Percentiles rank a stretch among this genome's conserved stretches.
These are phyloP conservation scores for Silene coronaria DNA, from an alignment of 179 eudicot species.

Conservation along the genomic window DNA sequence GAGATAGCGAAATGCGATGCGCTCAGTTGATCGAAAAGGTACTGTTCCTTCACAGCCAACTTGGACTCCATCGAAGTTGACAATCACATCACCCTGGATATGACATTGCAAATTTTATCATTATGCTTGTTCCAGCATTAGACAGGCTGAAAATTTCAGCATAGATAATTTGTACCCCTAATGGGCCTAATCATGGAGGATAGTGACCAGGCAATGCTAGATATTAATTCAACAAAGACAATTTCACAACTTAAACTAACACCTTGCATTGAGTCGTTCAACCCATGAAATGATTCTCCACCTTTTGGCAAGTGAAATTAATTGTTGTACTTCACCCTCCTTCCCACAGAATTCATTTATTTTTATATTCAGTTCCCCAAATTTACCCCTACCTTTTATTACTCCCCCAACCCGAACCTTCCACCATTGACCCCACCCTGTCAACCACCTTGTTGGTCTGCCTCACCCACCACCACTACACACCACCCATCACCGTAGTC, in stretches of 20 bases:
- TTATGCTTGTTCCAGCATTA: slow-evolving; percentile 4
- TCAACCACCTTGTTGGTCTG: too few relatives aligned
- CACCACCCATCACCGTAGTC: too few relatives aligned
- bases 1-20: slow-evolving; percentile 94
- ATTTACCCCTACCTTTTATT: too few relatives aligned
- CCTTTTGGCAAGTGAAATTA: not conserved
- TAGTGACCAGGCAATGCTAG: not conserved
- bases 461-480: too few relatives aligned
- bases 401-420: too few relatives aligned
- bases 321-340: not conserved
- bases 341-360: too few relatives aligned
- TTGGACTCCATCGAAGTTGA: slow-evolving; percentile 71
- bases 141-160: not conserved
- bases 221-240: not conserved
- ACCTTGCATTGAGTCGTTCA: not conserved
- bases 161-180: not conserved
- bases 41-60: slow-evolving; percentile 96
- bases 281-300: not conserved
- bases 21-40: slow-evolving; percentile 84
- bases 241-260: not conserved
- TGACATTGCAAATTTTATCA: slow-evolving; percentile 18
- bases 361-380: too few relatives aligned
- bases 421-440: too few relatives aligned
- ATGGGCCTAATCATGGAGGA: too few relatives aligned
- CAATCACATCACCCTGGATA: slow-evolving; percentile 87